Evolutionary conservation across 495 filamentous ascomycete genomes (phyloP).

Genomic region (Penicillium simplicissimum): DNA sequence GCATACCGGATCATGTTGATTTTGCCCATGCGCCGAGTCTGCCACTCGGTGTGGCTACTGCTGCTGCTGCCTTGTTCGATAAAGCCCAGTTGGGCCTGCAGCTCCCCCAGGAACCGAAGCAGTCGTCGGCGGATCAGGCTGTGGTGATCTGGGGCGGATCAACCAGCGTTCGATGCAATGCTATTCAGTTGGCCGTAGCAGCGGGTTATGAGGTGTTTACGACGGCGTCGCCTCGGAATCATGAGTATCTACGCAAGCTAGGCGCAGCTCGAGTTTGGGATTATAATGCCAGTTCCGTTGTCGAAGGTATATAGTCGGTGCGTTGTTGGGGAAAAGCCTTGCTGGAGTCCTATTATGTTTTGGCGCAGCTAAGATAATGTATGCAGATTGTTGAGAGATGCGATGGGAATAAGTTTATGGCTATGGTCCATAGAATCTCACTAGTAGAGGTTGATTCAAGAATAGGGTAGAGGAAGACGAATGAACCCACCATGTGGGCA

Average conservation of each 20-base stretch:
- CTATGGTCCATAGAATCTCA: conserved; percentile 9
- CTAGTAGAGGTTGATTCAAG: too few relatives aligned
- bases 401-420: conserved; percentile 19
- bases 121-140: conserved; percentile 33
- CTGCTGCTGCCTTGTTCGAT: conserved; percentile 52
- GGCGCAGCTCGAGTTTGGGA: conserved; percentile 62
- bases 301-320: conserved; percentile 26
- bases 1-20: conserved; percentile 47
- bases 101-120: conserved; percentile 20
- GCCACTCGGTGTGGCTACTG: conserved; percentile 56
- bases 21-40: conserved; percentile 52
- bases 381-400: conserved; percentile 11
- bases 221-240: conserved; percentile 56
- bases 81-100: conserved; percentile 41
- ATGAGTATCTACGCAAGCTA: conserved; percentile 49
- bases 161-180: conserved; percentile 57
- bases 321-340: not conserved
- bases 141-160: conserved; percentile 51
- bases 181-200: conserved; percentile 60
- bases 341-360: not conserved
- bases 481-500: too few relatives aligned
- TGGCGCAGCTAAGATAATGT: not conserved
- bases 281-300: conserved; percentile 45
- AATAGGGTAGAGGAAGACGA: too few relatives aligned
- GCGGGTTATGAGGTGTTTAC: conserved; percentile 61